These are phyloP conservation scores for Pulveroboletus sp. DNA, from an alignment of 768 basidiomycete genomes.

Conservation along the genomic window DNA sequence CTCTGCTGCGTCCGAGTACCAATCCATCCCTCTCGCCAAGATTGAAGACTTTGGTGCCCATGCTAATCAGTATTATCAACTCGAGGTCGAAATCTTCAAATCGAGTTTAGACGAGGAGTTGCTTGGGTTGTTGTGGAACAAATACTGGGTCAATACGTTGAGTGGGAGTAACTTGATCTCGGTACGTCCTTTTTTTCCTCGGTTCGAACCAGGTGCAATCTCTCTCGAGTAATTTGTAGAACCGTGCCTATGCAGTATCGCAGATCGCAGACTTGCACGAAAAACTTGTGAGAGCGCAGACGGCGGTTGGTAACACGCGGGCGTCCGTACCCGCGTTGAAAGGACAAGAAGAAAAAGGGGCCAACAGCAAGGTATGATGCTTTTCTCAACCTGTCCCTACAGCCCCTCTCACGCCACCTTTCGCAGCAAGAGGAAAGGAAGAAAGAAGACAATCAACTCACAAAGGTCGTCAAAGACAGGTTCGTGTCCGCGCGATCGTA, in stretches of 20 bases:
- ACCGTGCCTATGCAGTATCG: conserved; percentile 88
- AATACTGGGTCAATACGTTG: conserved; percentile 98
- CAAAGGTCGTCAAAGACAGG: conserved; percentile 92
- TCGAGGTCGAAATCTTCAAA: conserved; percentile 96
- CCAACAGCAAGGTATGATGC: conserved; percentile 37
- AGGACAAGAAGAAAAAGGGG: conserved; percentile 42
- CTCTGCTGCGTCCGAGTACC: conserved; percentile 74
- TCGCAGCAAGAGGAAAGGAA: conserved; percentile 59
- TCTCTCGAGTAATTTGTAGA: conserved; percentile 43
- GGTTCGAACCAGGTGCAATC: not conserved
- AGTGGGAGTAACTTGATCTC: conserved; percentile 91
- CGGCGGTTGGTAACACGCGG: conserved; percentile 52
- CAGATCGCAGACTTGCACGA: conserved; percentile 87
- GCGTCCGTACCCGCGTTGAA: conserved; percentile 51
- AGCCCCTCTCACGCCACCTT: not conserved
- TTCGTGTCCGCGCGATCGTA: conserved; percentile 27
- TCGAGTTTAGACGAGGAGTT: conserved; percentile 82
- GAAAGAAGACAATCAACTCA: conserved; percentile 83
- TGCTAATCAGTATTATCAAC: conserved; percentile 90
- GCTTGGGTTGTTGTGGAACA: conserved; percentile 93
- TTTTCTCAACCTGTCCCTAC: not conserved
- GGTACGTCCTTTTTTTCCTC: conserved; percentile 39
- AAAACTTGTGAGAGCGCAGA: conserved; percentile 75
- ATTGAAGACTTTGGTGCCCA: conserved; percentile 99
- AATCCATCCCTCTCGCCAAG: conserved; percentile 93